Evolutionary conservation across 208 protist genomes (phyloP), one percentile per base, ranked within the genome.

Genomic region (Entamoeba invadens): DNA sequence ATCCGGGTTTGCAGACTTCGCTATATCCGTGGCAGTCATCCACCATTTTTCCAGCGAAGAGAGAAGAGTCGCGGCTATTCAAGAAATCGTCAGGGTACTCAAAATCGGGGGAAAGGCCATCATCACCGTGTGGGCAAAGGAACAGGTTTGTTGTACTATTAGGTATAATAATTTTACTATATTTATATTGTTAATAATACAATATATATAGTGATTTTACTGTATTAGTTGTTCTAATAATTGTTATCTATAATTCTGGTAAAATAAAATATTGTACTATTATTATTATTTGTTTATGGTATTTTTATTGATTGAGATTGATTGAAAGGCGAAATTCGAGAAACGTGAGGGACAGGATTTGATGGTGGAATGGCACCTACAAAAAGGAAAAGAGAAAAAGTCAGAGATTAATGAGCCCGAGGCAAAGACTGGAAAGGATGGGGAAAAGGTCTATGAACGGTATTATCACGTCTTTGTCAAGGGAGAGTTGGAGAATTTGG

Each of bases 401-500:
- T 5, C 14, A 5, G 45, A 93, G 18, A 44, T 5, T 31, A 93
- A 6, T 5, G 12, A 5, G n/a, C n/a, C n/a, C n/a, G n/a, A n/a
- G n/a, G 21, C 44, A 16, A 46, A 45, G 4, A 93, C 3, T 4
- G 25, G 14, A 45, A 21, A 42, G 45, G 3, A 44, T n/a, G 21
- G 25, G 4, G 57, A 93, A 45, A 16, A 18, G 45, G 44, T 91
- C 4, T 92, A 94, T 18, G 21, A 42, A 47, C 45, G 94, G n/a
- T 94, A 94, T 91, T 94, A 94, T 45, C 93, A 94, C 25, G n/a
- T 94, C 25, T 94, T 94, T 91, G 45, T 44, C 31, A 44, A 94
- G 38, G 68, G 68, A 14, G 94, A 94, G 44, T 94, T 94, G 45
- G 72, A 93, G 31, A 3, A 93, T 21, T 47, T 93, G 25, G 25